Conservation (phyloP, 169 alveolate species). For the Hepatocystis sp. region DNA sequence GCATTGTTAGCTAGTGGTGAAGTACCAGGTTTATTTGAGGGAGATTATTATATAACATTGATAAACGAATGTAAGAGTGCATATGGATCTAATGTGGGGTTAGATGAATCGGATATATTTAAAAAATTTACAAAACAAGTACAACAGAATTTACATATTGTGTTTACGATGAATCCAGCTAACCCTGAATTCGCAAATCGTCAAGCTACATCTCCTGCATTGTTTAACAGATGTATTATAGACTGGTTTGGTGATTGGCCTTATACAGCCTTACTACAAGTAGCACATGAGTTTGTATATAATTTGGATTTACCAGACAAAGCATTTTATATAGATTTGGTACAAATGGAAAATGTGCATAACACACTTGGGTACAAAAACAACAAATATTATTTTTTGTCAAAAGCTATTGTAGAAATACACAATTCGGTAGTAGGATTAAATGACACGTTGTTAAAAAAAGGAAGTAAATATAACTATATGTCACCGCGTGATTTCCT, state of each 20-base stretch:
- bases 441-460: slow-evolving; percentile 56
- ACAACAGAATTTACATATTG: slow-evolving; percentile 97
- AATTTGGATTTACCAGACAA: slow-evolving; percentile 81
- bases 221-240: slow-evolving; percentile 98
- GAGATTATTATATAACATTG: slow-evolving; percentile 96
- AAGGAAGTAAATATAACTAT: slow-evolving; percentile 67
- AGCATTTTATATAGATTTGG: slow-evolving; percentile 38
- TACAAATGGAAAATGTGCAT: slow-evolving; percentile 38
- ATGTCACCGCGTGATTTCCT: slow-evolving; percentile 96
- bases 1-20: slow-evolving; percentile 99
- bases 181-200: slow-evolving; percentile 98
- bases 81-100: slow-evolving; percentile 88
- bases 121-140: slow-evolving; percentile 95
- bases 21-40: slow-evolving; percentile 99
- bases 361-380: slow-evolving; percentile 54
- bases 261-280: slow-evolving; percentile 95
- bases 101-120: slow-evolving; percentile 96
- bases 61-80: slow-evolving; percentile 94
- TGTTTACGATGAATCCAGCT: slow-evolving; percentile 99
- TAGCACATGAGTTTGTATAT: slow-evolving; percentile 93
- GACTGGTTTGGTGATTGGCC: slow-evolving; percentile 99
- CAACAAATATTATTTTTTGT: slow-evolving; percentile 44
- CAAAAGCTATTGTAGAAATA: slow-evolving; percentile 72
- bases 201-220: slow-evolving; percentile 97
- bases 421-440: slow-evolving; percentile 41